Conservation (phyloP, 257 asterid genomes). For the Solanum corneliomulleri region DNA sequence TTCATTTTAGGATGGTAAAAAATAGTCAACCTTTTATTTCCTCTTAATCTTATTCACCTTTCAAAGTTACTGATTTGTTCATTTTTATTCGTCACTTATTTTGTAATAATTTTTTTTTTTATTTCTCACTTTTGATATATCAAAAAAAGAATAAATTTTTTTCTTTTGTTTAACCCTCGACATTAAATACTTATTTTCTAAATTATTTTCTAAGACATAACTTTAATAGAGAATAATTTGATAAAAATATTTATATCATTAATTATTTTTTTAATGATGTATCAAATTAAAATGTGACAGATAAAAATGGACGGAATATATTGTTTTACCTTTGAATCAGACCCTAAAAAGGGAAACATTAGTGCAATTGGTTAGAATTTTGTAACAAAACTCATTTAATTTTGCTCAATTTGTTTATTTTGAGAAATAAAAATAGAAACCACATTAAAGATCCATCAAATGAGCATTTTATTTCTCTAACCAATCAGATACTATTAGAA, state of each 20-base stretch:
- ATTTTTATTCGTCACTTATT: no score
- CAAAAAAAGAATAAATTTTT: no score
- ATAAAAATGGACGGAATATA: no score
- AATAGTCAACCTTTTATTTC: neutral
- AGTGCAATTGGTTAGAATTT: neutral
- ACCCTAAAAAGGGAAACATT: neutral
- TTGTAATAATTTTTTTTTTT: no score
- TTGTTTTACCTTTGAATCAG: neutral
- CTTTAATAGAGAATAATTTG: no score
- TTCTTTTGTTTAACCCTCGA: no score
- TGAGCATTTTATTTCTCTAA: neutral
- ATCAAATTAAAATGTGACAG: rapidly evolving
- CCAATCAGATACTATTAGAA: neutral
- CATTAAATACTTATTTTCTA: no score
- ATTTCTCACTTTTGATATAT: no score
- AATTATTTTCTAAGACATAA: no score
- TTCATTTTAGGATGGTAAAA: neutral
- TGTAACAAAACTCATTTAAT: neutral
- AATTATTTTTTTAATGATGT: no score
- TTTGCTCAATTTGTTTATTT: neutral
- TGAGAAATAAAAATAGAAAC: neutral
- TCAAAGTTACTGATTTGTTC: neutral
- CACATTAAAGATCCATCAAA: neutral
- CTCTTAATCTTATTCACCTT: neutral
- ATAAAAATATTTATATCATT: no score